Percentiles rank a stretch among this genome's conserved stretches.
These are phyloP conservation scores for Polysphondylium violaceum DNA, from an alignment of 78 protist species.

Conservation along the genomic window DNA sequence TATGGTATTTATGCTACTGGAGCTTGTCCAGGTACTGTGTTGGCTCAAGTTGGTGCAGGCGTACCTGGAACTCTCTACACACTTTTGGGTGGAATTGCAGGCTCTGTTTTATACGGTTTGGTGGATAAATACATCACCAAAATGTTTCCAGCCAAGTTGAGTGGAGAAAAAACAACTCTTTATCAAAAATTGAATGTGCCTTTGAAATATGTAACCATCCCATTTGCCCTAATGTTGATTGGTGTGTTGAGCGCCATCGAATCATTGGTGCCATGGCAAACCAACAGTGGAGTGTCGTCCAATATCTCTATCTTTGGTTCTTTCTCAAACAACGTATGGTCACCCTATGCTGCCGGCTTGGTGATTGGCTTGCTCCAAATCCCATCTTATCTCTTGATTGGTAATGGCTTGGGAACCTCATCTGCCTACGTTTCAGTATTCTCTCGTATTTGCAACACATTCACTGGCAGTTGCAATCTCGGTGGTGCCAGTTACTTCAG, in stretches of 20 bases:
- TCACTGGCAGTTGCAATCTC: neutral
- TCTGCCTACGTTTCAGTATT: slow-evolving; percentile 40
- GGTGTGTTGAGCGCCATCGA: slow-evolving; percentile 18
- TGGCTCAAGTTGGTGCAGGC: slow-evolving; percentile 69
- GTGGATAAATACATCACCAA: neutral
- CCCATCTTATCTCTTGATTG: slow-evolving; percentile 16
- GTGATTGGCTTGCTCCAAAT: slow-evolving; percentile 45
- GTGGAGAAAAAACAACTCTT: neutral
- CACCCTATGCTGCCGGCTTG: slow-evolving; percentile 64
- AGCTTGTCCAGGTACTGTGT: slow-evolving; percentile 80
- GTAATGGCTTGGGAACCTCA: slow-evolving; percentile 26
- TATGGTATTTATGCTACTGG: slow-evolving; percentile 60
- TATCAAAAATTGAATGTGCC: neutral
- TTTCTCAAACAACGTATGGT: neutral
- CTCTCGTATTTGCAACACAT: slow-evolving; percentile 10
- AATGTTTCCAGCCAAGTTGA: neutral
- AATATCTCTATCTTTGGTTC: neutral
- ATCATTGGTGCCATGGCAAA: slow-evolving; percentile 33
- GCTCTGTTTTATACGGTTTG: slow-evolving; percentile 26
- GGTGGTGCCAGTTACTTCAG: slow-evolving; percentile 44
- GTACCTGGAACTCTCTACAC: slow-evolving; percentile 18
- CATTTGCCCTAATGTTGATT: slow-evolving; percentile 20
- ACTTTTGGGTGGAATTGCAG: slow-evolving; percentile 66
- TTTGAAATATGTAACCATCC: slow-evolving; percentile 18
- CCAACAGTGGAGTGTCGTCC: slow-evolving; percentile 1